Percentiles rank a stretch among this genome's conserved stretches.
These are phyloP conservation scores for Geranium rotundifolium DNA, from an alignment of 345 rosid species.

Conservation along the genomic window DNA sequence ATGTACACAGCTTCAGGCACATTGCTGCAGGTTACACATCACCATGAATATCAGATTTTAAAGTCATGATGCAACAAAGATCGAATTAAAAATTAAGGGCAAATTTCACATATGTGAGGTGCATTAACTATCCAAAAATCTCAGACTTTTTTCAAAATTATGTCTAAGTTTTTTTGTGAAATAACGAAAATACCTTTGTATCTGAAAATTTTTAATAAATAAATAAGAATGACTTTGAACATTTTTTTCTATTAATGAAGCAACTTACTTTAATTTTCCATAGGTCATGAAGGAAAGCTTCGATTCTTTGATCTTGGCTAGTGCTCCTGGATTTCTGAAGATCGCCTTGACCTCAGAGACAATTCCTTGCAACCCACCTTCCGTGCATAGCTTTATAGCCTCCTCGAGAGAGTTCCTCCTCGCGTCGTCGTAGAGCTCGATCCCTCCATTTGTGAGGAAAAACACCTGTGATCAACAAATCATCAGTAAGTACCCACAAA, in stretches of 20 bases:
- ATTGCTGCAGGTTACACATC: constrained; percentile 32
- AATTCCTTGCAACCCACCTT: constrained; percentile 70
- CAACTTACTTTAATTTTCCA: constrained; percentile 64
- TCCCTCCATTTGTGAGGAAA: constrained; percentile 71
- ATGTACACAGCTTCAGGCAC: constrained; percentile 78
- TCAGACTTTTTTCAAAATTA: too few species aligned
- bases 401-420: constrained; percentile 87
- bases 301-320: constrained; percentile 67
- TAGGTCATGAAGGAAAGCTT: constrained; percentile 76
- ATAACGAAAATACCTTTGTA: too few species aligned
- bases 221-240: too few species aligned
- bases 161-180: too few species aligned
- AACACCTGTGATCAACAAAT: constrained; percentile 37
- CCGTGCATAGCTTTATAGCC: constrained; percentile 61
- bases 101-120: too few species aligned
- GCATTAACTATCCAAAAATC: too few species aligned
- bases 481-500: not conserved
- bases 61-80: not conserved
- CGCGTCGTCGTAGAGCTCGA: constrained; percentile 35
- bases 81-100: too few species aligned
- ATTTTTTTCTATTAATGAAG: too few species aligned
- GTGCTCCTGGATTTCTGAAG: constrained; percentile 60
- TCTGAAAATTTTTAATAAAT: too few species aligned
- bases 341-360: constrained; percentile 81
- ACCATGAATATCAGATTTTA: not conserved